Evolutionary conservation across 2,329 filamentous ascomycete species (phyloP).

Genomic region (Clarireedia monteithiana): DNA sequence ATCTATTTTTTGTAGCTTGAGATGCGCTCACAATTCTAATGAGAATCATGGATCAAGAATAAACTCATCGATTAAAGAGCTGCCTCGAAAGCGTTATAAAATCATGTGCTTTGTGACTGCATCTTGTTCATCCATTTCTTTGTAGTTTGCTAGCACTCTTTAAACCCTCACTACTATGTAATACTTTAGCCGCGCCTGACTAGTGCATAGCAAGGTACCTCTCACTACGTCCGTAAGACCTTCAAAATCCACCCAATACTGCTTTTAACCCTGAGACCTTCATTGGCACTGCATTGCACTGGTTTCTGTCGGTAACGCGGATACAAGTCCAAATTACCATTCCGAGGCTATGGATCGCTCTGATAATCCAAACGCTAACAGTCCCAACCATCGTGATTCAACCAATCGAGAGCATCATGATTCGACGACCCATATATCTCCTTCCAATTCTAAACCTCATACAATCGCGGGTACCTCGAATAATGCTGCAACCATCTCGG

Average conservation of each 20-base stretch:
- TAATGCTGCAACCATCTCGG: background rate
- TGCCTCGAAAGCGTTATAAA: background rate
- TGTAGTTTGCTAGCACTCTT: background rate
- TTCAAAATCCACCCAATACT: background rate
- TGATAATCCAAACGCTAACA: background rate
- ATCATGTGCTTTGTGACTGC: background rate
- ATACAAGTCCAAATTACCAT: background rate
- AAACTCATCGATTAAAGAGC: background rate
- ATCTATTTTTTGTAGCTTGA: constrained; percentile 17
- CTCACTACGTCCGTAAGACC: background rate
- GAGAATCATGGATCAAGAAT: background rate
- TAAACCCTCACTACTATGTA: background rate
- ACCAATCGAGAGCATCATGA: background rate
- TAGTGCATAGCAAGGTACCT: background rate
- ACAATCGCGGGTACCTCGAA: background rate
- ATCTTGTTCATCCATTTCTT: background rate
- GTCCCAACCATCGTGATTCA: background rate
- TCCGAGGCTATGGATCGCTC: background rate
- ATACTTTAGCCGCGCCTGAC: background rate
- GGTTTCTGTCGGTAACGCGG: too few relatives aligned
- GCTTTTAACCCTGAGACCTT: too few relatives aligned
- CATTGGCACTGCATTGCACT: too few relatives aligned
- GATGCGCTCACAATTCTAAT: constrained; percentile 4
- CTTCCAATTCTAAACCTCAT: background rate
- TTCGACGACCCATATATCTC: background rate